phyloP scores from a whole-genome alignment of 805 yeast genomes.

The Candida palmyrensis region DNA sequence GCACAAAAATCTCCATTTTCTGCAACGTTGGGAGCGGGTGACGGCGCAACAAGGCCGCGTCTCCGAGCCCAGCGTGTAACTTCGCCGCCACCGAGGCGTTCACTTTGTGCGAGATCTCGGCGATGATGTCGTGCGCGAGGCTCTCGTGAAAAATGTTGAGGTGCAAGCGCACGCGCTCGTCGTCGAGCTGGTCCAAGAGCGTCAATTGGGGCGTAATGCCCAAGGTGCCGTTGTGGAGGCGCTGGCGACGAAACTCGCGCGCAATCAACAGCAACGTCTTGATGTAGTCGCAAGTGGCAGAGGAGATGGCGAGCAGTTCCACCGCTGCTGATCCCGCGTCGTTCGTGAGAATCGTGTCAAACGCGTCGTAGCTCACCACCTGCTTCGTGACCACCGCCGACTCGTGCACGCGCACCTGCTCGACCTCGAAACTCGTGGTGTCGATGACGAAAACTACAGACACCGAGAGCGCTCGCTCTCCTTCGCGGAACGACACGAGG shows the following conservation, averaged over 20 bases:
- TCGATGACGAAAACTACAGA: slow-evolving; percentile 81
- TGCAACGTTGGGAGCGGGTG: slow-evolving; percentile 80
- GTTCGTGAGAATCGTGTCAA: slow-evolving; percentile 46
- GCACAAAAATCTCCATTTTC: slow-evolving; percentile 73
- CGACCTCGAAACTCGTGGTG: slow-evolving; percentile 62
- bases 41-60: slow-evolving; percentile 77
- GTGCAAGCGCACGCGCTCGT: slow-evolving; percentile 69
- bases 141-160: slow-evolving; percentile 67
- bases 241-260: slow-evolving; percentile 62
- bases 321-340: slow-evolving; percentile 5
- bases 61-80: slow-evolving; percentile 71
- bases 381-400: slow-evolving; percentile 62
- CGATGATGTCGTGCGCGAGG: slow-evolving; percentile 51
- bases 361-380: slow-evolving; percentile 47
- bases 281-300: slow-evolving; percentile 61
- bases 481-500: slow-evolving; percentile 55
- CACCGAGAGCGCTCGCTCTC: slow-evolving; percentile 58
- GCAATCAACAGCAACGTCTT: slow-evolving; percentile 62
- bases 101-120: slow-evolving; percentile 75
- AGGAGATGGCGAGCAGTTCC: slow-evolving; percentile 26
- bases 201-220: slow-evolving; percentile 52
- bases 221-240: slow-evolving; percentile 48
- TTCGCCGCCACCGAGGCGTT: slow-evolving; percentile 83
- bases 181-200: slow-evolving; percentile 76
- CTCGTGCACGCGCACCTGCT: slow-evolving; percentile 73